Evolutionary conservation across 495 filamentous ascomycete genomes (phyloP), one percentile per base, ranked within the genome.

Genomic region (Chaetomium fimeti): DNA sequence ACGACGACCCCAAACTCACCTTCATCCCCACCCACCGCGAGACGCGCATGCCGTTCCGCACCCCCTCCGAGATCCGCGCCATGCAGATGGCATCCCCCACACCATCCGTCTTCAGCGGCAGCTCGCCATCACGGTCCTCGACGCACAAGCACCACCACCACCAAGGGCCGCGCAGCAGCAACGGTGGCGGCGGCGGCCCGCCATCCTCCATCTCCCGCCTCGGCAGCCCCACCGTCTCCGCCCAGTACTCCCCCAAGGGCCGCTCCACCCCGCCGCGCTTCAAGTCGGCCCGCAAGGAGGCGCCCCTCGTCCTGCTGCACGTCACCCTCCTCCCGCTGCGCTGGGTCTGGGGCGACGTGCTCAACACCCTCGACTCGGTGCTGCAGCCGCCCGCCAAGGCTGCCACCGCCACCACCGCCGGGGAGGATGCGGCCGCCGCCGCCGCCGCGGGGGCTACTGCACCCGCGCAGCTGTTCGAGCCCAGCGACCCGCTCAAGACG

Each of bases 231-330:
- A 78, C 62, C 18, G 73, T 72, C 5, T 72, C 73, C 20, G 77
- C 69, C 25, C 85, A 82, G 65, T 84, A 78, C 47, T 85, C 78
- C 47, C 77, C 76, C 22, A 88, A 86, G 75, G 87, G 83, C 59
- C 88, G 85, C 67, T 84, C 81, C 58, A 85, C 80, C 25, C 83
- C 79, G 15, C 74, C 75, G 20, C 74, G 77, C 20, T 81, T 83
- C 62, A 82, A 76, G 76, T 70, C 57, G 64, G 45, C 16, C 2
- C 18, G 8, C 45, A 75, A 81, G 72, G 79, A 84, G 45, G 74
- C 77, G 20, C 93, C 93, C 2, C 85, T 98, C 9, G 90, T 97
- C 5, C 81, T 97, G 9, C 81, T 98, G 1, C 93, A 98, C 68
- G 89, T 93, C 58, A 96, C 90, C 0, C 75, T 97, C 2, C 82